Conservation (phyloP, 768 basidiomycete species). For the Leccinum ochraceum region DNA sequence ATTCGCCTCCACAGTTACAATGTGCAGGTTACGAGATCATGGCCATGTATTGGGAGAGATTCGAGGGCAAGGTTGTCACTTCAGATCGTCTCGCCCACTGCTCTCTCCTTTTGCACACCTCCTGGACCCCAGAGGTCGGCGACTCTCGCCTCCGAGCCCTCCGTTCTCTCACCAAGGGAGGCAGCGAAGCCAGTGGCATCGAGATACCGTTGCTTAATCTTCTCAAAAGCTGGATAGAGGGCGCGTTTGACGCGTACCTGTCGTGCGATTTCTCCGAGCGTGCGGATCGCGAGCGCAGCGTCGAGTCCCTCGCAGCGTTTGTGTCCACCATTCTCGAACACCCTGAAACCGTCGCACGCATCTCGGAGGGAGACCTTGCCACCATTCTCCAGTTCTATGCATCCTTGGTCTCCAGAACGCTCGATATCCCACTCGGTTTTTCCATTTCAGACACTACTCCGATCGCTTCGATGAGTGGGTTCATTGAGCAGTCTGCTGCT, state of each 20-base stretch:
- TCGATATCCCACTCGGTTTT: conserved; percentile 36
- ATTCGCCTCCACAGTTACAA: conserved; percentile 58
- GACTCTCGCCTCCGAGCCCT: conserved; percentile 70
- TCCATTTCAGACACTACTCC: conserved; percentile 16
- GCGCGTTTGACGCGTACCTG: conserved; percentile 56
- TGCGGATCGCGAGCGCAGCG: conserved; percentile 61
- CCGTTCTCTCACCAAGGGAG: conserved; percentile 60
- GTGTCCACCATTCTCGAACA: conserved; percentile 52
- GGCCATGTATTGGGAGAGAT: conserved; percentile 66
- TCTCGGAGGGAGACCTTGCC: conserved; percentile 58
- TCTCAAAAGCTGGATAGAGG: conserved; percentile 65
- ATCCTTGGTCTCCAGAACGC: conserved; percentile 53
- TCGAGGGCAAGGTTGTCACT: conserved; percentile 47
- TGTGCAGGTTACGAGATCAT: conserved; percentile 73
- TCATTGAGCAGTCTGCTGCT: conserved; percentile 31
- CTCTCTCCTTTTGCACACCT: conserved; percentile 53
- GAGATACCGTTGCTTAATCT: conserved; percentile 57
- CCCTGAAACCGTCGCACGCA: conserved; percentile 55
- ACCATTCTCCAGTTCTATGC: conserved; percentile 64
- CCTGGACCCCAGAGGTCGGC: conserved; percentile 71
- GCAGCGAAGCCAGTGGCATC: conserved; percentile 62
- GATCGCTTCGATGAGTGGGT: conserved; percentile 33
- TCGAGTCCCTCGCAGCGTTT: conserved; percentile 61
- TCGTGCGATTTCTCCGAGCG: conserved; percentile 41
- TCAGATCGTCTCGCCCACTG: conserved; percentile 66